Base-by-base conservation (phyloP, 1,284 basidiomycete genomes). In the Irpex sp. region DNA sequence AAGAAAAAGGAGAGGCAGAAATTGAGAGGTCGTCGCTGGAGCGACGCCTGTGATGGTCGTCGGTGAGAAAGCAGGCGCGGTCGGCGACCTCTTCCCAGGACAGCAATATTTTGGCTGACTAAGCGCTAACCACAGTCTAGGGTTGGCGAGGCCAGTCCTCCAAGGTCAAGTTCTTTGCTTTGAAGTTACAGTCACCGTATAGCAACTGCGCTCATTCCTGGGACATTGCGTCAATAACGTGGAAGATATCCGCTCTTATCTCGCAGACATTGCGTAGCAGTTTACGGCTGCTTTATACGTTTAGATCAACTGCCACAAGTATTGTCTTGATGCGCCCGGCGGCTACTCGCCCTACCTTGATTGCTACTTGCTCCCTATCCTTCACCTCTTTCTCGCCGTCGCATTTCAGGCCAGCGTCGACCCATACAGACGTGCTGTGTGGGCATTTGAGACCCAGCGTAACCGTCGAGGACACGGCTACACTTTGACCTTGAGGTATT, bases 61-160 rank as follows among this genome's bases (percentile, higher is more conserved):
- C 61, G 59, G 59, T 50, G 60, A 53, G 53, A 55, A 57, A 61
- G 53, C 50, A 36, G 49, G 43, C 59, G 60, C 60, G 35, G 31
- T 5, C 21, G 49, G 15, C 49, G 19, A 9, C 7, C 13, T 50
- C 49, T 13, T 11, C 33, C 39, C 39, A 43, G 53, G 9, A 62
- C 63, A 59, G 61, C 58, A 54, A 33, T 61, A 60, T 62, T 59
- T 62, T 60, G 61, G 62, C 61, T 65, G 64, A 65, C 64, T 60
- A 62, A 65, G 58, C 64, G 19, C 13, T n/a, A 43, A 21, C 56
- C 37, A 46, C 49, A 50, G 17, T 21, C 8, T 50, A 50, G 49
- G 49, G 49, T 21, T 50, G 7, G 11, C 49, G 6, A 3, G 39
- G 39, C 4, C 39, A 2, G 39, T 43, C 39, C 39, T 43, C 6